Evolutionary conservation across 2,329 filamentous ascomycete genomes (phyloP), one percentile per base, ranked within the genome.

Genomic region (Colletotrichum cuscutae): DNA sequence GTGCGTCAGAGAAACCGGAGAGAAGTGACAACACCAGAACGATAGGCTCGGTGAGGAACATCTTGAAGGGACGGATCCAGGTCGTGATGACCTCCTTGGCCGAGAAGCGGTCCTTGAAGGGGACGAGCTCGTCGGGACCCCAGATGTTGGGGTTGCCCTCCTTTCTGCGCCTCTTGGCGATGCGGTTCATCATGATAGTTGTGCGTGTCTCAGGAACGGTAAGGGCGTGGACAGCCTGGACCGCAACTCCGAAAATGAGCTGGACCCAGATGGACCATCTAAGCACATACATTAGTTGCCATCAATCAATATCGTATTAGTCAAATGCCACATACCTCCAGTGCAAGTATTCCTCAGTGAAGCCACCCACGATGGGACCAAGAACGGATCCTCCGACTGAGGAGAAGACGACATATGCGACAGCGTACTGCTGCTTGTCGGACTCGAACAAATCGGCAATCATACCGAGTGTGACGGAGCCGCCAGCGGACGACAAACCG

Each of bases 221-320:
- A 71, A 93, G 78, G 62, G 92, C 84, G 79, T 95, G 93, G 5
- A 93, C 78, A 5, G 89, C 22, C 78, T 95, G 93, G 3, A 94
- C 89, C 42, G 89, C 86, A 9, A 83, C 92, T 22, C 94, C 94
- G 65, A 96, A 91, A 76, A 95, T 95, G 75, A 96, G 88, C 81
- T 95, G 93, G 72, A 96, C 93, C 94, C 94, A 97, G 80, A 96
- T 95, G 67, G 88, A 90, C 92, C 92, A 85, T 53, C 80, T 82
- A 11, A 28, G 3, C 3, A 7, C 1, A 37, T 65, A 76, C 71
- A 13, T 65, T 46, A 53, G 26, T 58, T 54, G 2, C 9, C 1
- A 19, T 26, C 15, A 24, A 3, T 26, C 30, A 19, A 13, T 24
- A 1, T 28, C 24, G 2, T 1, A n/a, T 5, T 5, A 5, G 13